These are phyloP conservation scores for Zygosaccharomyces pseudobailii DNA, from an alignment of 1,139 yeast species.

Conservation along the genomic window DNA sequence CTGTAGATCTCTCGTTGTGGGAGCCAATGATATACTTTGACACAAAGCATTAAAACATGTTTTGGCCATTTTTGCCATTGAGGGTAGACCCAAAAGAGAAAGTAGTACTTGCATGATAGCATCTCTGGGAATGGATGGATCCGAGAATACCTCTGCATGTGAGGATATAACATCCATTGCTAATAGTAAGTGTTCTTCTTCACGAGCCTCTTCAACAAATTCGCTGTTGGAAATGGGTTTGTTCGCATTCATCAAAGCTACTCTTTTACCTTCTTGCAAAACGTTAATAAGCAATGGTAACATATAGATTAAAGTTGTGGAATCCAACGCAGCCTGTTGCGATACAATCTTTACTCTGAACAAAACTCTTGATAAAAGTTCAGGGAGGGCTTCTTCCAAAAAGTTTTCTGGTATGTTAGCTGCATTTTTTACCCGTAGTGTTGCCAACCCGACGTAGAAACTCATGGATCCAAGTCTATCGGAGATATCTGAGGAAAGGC, in stretches of 20 bases:
- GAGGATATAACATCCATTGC: slow-evolving; percentile 72
- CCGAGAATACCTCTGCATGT: slow-evolving; percentile 71
- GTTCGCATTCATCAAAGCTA: slow-evolving; percentile 47
- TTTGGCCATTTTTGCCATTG: slow-evolving; percentile 75
- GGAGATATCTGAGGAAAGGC: slow-evolving; percentile 42
- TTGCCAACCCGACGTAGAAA: slow-evolving; percentile 61
- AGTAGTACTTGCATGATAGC: slow-evolving; percentile 59
- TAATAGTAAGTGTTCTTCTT: slow-evolving; percentile 78
- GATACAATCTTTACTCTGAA: slow-evolving; percentile 72
- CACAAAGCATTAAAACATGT: slow-evolving; percentile 76
- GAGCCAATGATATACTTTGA: slow-evolving; percentile 64
- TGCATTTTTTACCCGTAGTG: slow-evolving; percentile 49
- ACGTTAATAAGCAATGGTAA: slow-evolving; percentile 68
- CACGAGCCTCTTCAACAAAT: slow-evolving; percentile 72
- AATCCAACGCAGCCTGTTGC: slow-evolving; percentile 68
- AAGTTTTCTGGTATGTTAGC: slow-evolving; percentile 41
- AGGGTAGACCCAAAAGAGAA: slow-evolving; percentile 63
- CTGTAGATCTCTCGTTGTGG: slow-evolving; percentile 52
- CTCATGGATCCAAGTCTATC: slow-evolving; percentile 49
- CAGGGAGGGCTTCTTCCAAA: slow-evolving; percentile 48
- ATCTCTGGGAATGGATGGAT: slow-evolving; percentile 63
- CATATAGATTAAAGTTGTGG: slow-evolving; percentile 63
- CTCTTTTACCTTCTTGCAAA: slow-evolving; percentile 54
- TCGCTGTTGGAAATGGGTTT: slow-evolving; percentile 51
- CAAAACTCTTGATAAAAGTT: slow-evolving; percentile 57